Percentiles rank a stretch among this genome's conserved stretches.
phyloP scores from a whole-genome alignment of 2,329 filamentous ascomycete species.

The Trematosphaeria pertusa region DNA sequence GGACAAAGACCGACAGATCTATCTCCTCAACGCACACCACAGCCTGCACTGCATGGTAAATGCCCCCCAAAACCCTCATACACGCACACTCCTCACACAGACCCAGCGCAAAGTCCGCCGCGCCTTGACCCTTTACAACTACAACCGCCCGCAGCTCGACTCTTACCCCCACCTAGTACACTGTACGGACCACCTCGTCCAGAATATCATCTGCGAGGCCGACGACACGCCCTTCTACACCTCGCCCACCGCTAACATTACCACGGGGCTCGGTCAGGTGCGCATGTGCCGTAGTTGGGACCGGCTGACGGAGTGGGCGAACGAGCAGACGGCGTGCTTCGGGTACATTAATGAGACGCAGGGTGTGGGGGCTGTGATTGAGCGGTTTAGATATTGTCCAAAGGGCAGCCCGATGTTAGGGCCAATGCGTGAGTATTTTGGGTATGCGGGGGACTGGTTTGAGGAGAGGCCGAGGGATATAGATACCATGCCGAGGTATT shows the following conservation, averaged over 20 bases:
- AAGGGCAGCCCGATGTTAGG: conserved; percentile 1
- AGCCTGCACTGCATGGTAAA: conserved; percentile 2
- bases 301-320: not conserved
- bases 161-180: not conserved
- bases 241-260: conserved; percentile 1
- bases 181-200: conserved; percentile 3
- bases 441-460: not conserved
- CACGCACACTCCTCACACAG: not conserved
- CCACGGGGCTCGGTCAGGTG: not conserved
- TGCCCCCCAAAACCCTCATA: not conserved
- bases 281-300: conserved; percentile 5
- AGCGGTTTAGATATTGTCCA: conserved; percentile 1
- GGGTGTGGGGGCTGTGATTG: conserved; percentile 1
- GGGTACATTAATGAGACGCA: conserved; percentile 3
- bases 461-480: not conserved
- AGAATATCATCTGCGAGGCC: conserved; percentile 3
- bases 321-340: not conserved
- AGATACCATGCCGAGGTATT: not conserved
- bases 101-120: conserved; percentile 1
- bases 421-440: conserved; percentile 4
- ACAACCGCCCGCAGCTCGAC: conserved; percentile 1
- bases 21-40: conserved; percentile 3
- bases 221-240: conserved; percentile 4
- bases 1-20: not conserved
- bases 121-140: not conserved